Conservation (phyloP, 2,329 filamentous ascomycete species). For the Nothophaeocryptopus gaeumannii region DNA sequence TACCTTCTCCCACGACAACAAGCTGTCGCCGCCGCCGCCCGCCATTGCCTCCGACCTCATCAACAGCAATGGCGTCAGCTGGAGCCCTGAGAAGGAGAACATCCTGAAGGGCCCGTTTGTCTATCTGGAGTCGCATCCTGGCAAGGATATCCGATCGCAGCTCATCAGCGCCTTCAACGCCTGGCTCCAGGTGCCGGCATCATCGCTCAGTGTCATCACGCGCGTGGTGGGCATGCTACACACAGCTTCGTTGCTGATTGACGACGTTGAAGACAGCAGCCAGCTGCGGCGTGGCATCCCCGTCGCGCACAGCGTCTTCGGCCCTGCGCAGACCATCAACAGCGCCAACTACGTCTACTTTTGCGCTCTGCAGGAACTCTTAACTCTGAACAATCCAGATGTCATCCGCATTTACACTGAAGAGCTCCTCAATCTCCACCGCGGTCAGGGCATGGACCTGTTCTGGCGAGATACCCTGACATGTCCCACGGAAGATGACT, state of each 20-base stretch:
- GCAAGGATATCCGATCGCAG: conserved; percentile 79
- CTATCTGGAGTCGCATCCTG: conserved; percentile 74
- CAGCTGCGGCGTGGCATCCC: conserved; percentile 73
- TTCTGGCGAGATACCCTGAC: conserved; percentile 85
- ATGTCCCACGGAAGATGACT: conserved; percentile 82
- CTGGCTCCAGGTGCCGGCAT: conserved; percentile 71
- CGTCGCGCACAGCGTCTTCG: conserved; percentile 81
- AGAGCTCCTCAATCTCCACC: conserved; percentile 78
- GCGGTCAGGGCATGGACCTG: conserved; percentile 86
- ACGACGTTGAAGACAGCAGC: conserved; percentile 84
- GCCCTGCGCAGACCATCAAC: conserved; percentile 84
- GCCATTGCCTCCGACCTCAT: conserved; percentile 37
- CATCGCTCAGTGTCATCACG: conserved; percentile 70
- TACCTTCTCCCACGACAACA: conserved; percentile 16
- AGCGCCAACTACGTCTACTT: conserved; percentile 90
- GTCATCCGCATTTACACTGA: conserved; percentile 73
- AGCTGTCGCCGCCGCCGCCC: conserved; percentile 16
- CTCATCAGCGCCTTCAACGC: conserved; percentile 78
- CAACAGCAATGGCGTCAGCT: conserved; percentile 48
- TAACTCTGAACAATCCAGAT: conserved; percentile 65
- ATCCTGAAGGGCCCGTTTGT: conserved; percentile 76
- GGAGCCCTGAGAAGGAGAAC: conserved; percentile 72
- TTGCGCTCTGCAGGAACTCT: conserved; percentile 69
- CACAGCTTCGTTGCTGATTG: conserved; percentile 77
- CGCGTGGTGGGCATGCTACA: conserved; percentile 81